These are phyloP conservation scores for Quercus mongolica DNA, from an alignment of 306 rosid genomes.

Conservation along the genomic window DNA sequence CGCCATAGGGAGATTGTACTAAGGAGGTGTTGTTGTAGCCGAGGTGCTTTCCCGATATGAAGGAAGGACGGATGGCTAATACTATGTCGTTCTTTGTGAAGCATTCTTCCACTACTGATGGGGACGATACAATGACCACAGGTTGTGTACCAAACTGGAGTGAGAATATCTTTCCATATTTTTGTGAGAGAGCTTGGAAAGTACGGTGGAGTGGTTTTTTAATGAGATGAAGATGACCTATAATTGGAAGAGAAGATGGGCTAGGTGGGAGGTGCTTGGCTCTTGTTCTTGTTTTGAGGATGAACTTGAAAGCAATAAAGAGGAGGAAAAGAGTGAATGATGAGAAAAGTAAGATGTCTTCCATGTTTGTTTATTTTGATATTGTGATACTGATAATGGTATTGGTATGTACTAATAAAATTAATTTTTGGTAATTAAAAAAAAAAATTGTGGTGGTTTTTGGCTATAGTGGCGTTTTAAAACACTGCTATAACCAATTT, in stretches of 20 bases:
- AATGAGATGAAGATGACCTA: slow-evolving; percentile 55
- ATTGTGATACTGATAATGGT: too few species aligned
- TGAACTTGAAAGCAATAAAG: neutral
- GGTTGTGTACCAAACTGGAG: slow-evolving; percentile 28
- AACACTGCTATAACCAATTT: too few species aligned
- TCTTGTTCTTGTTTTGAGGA: slow-evolving; percentile 1
- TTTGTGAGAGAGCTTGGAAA: too few species aligned
- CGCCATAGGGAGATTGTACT: slow-evolving; percentile 39
- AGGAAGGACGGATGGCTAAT: slow-evolving; percentile 43
- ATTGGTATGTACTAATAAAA: too few species aligned
- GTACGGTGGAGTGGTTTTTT: neutral
- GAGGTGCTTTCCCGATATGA: slow-evolving; percentile 28
- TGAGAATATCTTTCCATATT: slow-evolving; percentile 5
- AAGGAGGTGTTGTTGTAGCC: slow-evolving; percentile 42
- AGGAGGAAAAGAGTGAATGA: slow-evolving; percentile 9
- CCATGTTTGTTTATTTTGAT: neutral
- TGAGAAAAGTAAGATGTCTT: neutral
- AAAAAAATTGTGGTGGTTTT: too few species aligned
- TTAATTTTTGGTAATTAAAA: too few species aligned
- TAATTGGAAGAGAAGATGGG: slow-evolving; percentile 48
- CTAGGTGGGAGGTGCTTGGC: slow-evolving; percentile 42
- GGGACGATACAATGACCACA: slow-evolving; percentile 45
- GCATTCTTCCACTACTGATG: slow-evolving; percentile 50
- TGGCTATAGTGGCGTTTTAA: too few species aligned
- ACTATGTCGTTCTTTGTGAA: slow-evolving; percentile 62